Percentiles rank a stretch among this genome's conserved stretches.
Evolutionary conservation across 768 basidiomycete genomes (phyloP).

Genomic region (Kwoniella mangroviensis): DNA sequence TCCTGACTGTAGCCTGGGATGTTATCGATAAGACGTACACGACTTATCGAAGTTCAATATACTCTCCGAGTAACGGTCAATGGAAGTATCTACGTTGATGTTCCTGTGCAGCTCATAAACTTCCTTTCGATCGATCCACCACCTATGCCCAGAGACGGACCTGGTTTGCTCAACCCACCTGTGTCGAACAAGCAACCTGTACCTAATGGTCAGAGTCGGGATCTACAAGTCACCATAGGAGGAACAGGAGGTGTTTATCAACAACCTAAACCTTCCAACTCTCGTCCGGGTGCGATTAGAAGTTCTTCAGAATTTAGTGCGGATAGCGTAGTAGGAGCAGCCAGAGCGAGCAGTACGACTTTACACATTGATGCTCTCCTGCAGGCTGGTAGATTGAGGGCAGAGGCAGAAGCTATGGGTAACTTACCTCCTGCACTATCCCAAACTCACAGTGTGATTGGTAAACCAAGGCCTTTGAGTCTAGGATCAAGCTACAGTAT

Average conservation of each 20-base stretch:
- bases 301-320: conserved; percentile 20
- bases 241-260: conserved; percentile 18
- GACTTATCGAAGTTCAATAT: conserved; percentile 78
- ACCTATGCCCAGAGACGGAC: conserved; percentile 58
- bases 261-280: neutral
- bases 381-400: conserved; percentile 36
- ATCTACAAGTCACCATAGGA: conserved; percentile 18
- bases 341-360: conserved; percentile 45
- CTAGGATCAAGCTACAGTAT: conserved; percentile 41
- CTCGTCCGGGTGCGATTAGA: conserved; percentile 2
- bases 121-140: conserved; percentile 86
- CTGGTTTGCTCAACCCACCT: conserved; percentile 13
- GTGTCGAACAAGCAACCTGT: neutral
- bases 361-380: conserved; percentile 47
- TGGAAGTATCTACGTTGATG: conserved; percentile 69
- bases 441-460: neutral
- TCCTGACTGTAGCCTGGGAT: conserved; percentile 35
- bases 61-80: conserved; percentile 69
- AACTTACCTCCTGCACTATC: conserved; percentile 8
- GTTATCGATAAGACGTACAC: conserved; percentile 67
- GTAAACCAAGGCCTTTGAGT: conserved; percentile 32
- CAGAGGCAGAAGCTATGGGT: conserved; percentile 32
- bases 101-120: conserved; percentile 79
- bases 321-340: conserved; percentile 21
- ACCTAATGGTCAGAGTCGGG: neutral